These are phyloP conservation scores for Yarrowia hollandica DNA, from an alignment of 805 yeast species.

Conservation along the genomic window DNA sequence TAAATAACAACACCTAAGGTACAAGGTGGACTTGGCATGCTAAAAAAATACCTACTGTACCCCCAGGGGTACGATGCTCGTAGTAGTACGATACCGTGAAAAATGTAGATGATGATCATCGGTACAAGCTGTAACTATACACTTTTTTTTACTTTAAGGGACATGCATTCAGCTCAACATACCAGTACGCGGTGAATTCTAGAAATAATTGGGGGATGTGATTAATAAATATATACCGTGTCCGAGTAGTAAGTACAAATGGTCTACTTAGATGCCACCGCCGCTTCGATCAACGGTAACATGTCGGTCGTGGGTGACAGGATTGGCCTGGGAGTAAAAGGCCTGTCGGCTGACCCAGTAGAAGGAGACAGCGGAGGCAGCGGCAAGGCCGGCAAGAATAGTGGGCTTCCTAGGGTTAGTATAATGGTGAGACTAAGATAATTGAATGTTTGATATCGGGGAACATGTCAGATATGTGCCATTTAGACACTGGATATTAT, in stretches of 20 bases:
- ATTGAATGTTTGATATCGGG: no score
- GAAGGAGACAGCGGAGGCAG: conserved; percentile 36
- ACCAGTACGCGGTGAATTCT: neutral
- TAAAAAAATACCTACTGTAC: no score
- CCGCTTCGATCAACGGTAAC: conserved; percentile 45
- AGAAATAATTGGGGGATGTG: neutral
- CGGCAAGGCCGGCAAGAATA: conserved; percentile 35
- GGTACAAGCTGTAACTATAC: no score
- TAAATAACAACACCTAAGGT: no score
- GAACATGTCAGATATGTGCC: no score
- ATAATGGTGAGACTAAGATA: neutral
- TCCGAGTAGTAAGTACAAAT: neutral
- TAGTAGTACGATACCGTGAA: no score
- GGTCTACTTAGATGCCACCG: conserved; percentile 39
- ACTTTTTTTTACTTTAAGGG: no score
- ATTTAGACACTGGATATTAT: no score
- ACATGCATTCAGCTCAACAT: no score
- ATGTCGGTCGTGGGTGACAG: conserved; percentile 37
- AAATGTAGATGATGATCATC: no score
- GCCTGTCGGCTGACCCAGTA: conserved; percentile 42
- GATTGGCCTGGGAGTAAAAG: conserved; percentile 33
- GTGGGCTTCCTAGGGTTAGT: conserved; percentile 32
- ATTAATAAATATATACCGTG: conserved; percentile 21
- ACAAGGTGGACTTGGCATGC: no score
- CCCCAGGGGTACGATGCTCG: no score